phyloP scores from a whole-genome alignment of 1,139 yeast species.

The Scheffersomyces titani region DNA sequence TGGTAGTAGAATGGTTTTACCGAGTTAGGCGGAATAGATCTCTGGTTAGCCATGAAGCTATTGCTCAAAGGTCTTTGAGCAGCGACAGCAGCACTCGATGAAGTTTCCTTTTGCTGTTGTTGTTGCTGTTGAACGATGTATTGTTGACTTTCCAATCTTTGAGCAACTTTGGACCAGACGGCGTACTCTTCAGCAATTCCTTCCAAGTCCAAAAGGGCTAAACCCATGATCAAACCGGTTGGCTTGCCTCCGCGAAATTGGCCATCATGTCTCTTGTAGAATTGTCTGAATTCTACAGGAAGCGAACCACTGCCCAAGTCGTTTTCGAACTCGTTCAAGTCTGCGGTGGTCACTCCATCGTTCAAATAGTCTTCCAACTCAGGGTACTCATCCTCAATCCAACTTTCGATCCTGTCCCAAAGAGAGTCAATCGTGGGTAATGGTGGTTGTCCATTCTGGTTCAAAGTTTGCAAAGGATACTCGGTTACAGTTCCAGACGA shows the following conservation, averaged over 20 bases:
- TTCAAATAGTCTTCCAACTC: conserved; percentile 74
- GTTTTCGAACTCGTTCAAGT: conserved; percentile 73
- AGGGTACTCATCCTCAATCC: conserved; percentile 79
- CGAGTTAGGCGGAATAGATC: conserved; percentile 58
- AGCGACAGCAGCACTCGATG: conserved; percentile 15
- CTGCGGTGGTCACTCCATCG: conserved; percentile 72
- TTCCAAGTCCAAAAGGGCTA: conserved; percentile 71
- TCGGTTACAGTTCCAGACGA: conserved; percentile 33
- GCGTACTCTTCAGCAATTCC: conserved; percentile 68
- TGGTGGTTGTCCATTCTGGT: conserved; percentile 61
- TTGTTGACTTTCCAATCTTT: conserved; percentile 47
- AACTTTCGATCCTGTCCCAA: conserved; percentile 72
- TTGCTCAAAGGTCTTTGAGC: conserved; percentile 15
- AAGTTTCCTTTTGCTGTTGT: conserved; percentile 18
- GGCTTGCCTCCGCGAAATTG: conserved; percentile 78
- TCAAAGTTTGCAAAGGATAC: conserved; percentile 43
- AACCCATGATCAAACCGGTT: conserved; percentile 72
- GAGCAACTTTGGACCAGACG: conserved; percentile 72
- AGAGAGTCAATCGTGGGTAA: conserved; percentile 70
- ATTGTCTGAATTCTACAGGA: conserved; percentile 76
- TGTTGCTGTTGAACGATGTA: conserved; percentile 33
- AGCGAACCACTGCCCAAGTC: conserved; percentile 65
- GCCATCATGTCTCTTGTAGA: conserved; percentile 77
- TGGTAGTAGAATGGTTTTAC: conserved; percentile 58
- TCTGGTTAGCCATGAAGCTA: conserved; percentile 50